Percentiles rank a stretch among this genome's conserved stretches.
These are phyloP conservation scores for Kwoniella newhampshirensis DNA, from an alignment of 768 basidiomycete genomes.

Conservation along the genomic window DNA sequence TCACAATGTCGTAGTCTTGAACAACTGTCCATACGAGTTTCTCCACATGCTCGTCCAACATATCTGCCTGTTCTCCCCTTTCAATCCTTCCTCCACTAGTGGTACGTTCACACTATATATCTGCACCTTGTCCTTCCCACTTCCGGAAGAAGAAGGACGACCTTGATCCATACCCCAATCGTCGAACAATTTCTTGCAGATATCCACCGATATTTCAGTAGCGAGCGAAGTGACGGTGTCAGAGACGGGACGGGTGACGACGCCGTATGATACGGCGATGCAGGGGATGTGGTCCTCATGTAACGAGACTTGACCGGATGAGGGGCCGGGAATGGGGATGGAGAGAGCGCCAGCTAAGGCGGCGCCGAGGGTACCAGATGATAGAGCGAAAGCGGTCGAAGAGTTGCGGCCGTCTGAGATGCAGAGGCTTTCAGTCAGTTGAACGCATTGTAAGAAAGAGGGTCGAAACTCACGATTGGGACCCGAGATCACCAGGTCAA, in stretches of 20 bases:
- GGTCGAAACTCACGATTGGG: conserved; percentile 44
- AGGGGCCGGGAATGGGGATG: conserved; percentile 53
- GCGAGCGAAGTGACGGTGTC: conserved; percentile 66
- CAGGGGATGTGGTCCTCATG: conserved; percentile 58
- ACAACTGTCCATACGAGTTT: conserved; percentile 77
- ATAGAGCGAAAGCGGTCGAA: conserved; percentile 78
- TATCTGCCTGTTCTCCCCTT: conserved; percentile 64
- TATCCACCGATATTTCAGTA: conserved; percentile 65
- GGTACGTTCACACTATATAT: conserved; percentile 70
- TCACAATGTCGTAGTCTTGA: conserved; percentile 59
- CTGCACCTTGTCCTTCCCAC: conserved; percentile 61
- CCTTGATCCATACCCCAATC: conserved; percentile 73
- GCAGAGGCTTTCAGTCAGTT: conserved; percentile 4
- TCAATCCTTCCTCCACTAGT: conserved; percentile 66
- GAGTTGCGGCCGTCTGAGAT: conserved; percentile 53
- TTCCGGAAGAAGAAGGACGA: background rate
- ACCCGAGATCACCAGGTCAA: conserved; percentile 70
- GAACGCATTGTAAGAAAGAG: background rate
- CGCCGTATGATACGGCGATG: conserved; percentile 87
- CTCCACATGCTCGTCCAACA: conserved; percentile 83
- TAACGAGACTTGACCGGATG: conserved; percentile 22
- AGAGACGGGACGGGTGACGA: conserved; percentile 69
- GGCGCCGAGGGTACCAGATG: conserved; percentile 89
- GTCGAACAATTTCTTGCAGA: conserved; percentile 72
- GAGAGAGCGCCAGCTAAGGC: conserved; percentile 67